Evolutionary conservation across 768 basidiomycete species (phyloP), one percentile per base, ranked within the genome.

Genomic region (Galerina marginata): DNA sequence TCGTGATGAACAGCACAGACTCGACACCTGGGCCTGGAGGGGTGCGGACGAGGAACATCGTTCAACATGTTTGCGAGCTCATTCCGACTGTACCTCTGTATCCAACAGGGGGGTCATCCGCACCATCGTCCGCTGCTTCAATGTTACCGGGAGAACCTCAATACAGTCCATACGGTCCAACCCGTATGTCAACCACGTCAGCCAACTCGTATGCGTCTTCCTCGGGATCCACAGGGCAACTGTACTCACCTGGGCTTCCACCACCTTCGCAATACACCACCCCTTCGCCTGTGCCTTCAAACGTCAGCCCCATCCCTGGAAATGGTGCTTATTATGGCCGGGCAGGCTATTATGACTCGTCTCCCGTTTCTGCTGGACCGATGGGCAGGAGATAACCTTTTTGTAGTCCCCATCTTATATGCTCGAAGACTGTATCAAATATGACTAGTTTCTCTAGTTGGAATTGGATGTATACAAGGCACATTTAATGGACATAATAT

Each of bases 21-120:
- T 78, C 86, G 0, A 70, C 75, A 2, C 74, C 75, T 37, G 69
- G 80, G 20, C 76, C 74, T 9, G 72, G 72, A 20, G 75, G 75
- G 0, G 68, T 71, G 54, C 69, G 72, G 33, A 68, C 78, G 23
- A 83, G 86, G 14, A 82, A 84, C 23, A 77, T 89, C 15, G 85
- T 85, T 5, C 91, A 92, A 63, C 86, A 88, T 61, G 89, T 92
- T 23, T 90, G 91, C 64, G 90, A 92, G 73, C 83, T 94, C 20
- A 86, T 92, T 14, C 90, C 90, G 7, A 92, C 90, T 0, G 83
- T 91, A 15, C 87, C 88, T 9, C 77, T 92, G 15, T 87, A 25
- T 83, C 88, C 50, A 2, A 57, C 57, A 15, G 51, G 60, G 4
- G 53, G 25, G 6, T 58, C 61, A 50, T 53, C 79, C 50, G 44